phyloP scores from a whole-genome alignment of 352 stramenopile species.

The Lagenidium sp. region DNA sequence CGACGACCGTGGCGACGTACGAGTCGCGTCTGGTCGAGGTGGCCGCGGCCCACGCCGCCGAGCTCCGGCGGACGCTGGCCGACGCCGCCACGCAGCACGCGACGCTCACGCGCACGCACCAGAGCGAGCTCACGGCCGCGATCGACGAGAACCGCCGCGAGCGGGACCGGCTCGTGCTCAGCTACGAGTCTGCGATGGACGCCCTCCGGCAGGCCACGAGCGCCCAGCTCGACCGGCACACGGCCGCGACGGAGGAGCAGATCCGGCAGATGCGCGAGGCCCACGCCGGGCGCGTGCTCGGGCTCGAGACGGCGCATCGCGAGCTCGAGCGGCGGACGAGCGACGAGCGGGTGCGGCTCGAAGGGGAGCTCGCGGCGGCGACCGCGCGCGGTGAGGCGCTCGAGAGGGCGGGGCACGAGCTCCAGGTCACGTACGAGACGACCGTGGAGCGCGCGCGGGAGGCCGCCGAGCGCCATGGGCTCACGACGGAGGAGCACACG shows the following conservation, averaged over 20 bases:
- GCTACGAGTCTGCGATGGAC: slow-evolving; percentile 45
- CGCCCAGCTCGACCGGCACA: slow-evolving; percentile 23
- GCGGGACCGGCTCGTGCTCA: slow-evolving; percentile 13
- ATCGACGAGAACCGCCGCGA: slow-evolving; percentile 11
- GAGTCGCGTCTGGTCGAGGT: neutral
- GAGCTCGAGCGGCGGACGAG: slow-evolving; percentile 25
- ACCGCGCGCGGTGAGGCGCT: slow-evolving; percentile 15
- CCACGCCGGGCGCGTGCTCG: slow-evolving; percentile 25
- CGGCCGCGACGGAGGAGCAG: slow-evolving; percentile 18
- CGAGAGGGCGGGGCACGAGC: too few species aligned
- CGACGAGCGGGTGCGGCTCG: slow-evolving; percentile 7
- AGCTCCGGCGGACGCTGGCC: slow-evolving; percentile 11
- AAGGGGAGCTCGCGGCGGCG: slow-evolving; percentile 14
- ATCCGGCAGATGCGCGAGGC: slow-evolving; percentile 31
- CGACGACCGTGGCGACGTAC: neutral
- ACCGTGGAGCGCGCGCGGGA: slow-evolving; percentile 2
- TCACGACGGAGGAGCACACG: slow-evolving; percentile 33
- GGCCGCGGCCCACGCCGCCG: slow-evolving; percentile 9
- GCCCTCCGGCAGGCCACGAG: slow-evolving; percentile 18
- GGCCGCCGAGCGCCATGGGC: neutral
- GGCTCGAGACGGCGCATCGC: slow-evolving; percentile 32
- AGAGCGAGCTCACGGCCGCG: slow-evolving; percentile 3
- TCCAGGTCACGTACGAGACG: too few species aligned
- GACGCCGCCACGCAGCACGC: slow-evolving; percentile 8
- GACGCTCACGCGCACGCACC: slow-evolving; percentile 5